Evolutionary conservation across 2,329 filamentous ascomycete genomes (phyloP), one percentile per base, ranked within the genome.

Genomic region (Verticillium isaacii): DNA sequence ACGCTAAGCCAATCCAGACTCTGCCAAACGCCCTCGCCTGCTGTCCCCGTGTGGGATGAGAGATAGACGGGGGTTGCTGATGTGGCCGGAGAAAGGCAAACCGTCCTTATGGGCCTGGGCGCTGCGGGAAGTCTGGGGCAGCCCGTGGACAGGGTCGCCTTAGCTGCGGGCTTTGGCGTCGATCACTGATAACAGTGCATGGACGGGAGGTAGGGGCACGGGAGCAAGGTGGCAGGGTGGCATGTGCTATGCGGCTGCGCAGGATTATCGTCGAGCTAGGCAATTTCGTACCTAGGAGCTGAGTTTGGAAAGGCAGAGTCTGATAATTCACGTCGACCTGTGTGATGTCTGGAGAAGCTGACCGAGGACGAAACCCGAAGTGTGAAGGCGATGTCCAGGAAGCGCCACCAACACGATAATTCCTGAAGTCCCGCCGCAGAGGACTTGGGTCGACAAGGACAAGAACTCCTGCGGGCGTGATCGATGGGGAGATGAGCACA

Each of bases 161-260:
- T 32, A 58, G 57, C 36, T 39, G 57, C 25, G 29, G 34, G 56
- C 36, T 32, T 29, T 25, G 29, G 37, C 45, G 57, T 41, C 39
- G 57, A 58, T 58, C 57, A 32, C 57, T 58, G 57, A 58, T 58
- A 58, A 58, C 37, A 58, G 37, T 32, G 25, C 37, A 39, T 41
- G 19, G 41, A 15, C 32, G 55, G 32, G n/a, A 36, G 17, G 55
- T 36, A 34, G 55, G 55, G 55, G 55, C 19, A 37, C 32, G 55
- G 32, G 32, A 50, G 8, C 11, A 23, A 34, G 32, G 32, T 19
- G 32, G 55, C 56, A 32, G 19, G 37, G 57, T 17, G 32, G 56
- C 56, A 41, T 17, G 23, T 45, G 57, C 37, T 57, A 25, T 58
- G 45, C 19, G n/a, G 6, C 25, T 36, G n/a, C 55, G 32, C 32